phyloP scores from a whole-genome alignment of 768 basidiomycete species.

The Hemileccinum rubropunctum region DNA sequence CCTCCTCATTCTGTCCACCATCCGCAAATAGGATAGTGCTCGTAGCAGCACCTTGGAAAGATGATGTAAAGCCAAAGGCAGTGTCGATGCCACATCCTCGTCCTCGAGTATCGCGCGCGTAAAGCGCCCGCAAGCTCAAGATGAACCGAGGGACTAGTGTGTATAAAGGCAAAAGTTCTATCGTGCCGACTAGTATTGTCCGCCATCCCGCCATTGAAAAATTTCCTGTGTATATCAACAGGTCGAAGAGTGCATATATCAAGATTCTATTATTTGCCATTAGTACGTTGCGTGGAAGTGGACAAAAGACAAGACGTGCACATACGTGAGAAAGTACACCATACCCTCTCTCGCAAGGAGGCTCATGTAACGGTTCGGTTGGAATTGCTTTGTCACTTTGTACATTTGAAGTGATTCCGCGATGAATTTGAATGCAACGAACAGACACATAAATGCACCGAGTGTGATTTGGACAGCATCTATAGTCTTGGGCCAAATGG shows the following conservation, averaged over 20 bases:
- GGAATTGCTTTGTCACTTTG: no score
- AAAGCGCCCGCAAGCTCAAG: neutral
- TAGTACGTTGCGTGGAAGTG: no score
- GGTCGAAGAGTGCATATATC: neutral
- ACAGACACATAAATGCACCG: neutral
- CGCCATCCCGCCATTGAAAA: neutral
- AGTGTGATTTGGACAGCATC: neutral
- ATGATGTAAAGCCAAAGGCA: neutral
- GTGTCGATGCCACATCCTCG: neutral
- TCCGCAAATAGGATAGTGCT: neutral
- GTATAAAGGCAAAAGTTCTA: neutral
- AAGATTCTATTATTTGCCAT: neutral
- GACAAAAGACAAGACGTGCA: neutral
- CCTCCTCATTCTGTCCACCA: neutral
- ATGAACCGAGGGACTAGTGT: constrained; percentile 1
- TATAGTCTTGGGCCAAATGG: neutral
- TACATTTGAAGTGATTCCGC: no score
- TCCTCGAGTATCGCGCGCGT: neutral
- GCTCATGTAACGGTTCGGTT: no score
- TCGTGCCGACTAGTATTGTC: neutral
- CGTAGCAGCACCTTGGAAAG: no score
- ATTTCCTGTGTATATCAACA: neutral
- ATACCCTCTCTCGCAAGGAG: no score
- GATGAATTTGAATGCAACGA: no score
- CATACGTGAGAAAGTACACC: neutral